A percentile compares a stretch with the other conserved stretches of the same genome.
phyloP scores from a whole-genome alignment of 129 eudicot genomes.

The Flaveria robusta region DNA sequence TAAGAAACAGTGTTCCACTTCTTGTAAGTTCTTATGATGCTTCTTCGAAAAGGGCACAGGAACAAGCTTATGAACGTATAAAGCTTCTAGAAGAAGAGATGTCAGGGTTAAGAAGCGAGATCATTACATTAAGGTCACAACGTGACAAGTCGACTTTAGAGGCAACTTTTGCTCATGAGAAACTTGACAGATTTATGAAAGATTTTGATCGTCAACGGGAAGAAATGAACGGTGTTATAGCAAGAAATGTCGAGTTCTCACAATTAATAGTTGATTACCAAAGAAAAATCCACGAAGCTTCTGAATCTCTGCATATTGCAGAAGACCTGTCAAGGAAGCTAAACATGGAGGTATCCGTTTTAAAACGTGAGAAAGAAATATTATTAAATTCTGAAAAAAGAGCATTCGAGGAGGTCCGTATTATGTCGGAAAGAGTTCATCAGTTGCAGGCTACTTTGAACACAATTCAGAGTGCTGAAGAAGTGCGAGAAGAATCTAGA shows the following conservation, averaged over 20 bases:
- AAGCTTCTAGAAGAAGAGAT: constrained; percentile 73
- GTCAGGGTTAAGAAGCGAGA: constrained; percentile 56
- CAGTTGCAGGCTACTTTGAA: constrained; percentile 85
- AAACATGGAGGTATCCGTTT: constrained; percentile 85
- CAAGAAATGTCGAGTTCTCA: constrained; percentile 88
- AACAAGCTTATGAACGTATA: constrained; percentile 56
- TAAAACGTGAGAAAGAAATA: constrained; percentile 77
- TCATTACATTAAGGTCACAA: constrained; percentile 60
- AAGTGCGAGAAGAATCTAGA: constrained; percentile 90
- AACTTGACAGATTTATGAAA: constrained; percentile 67
- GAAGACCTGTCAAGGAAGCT: constrained; percentile 77
- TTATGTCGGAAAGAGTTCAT: constrained; percentile 75
- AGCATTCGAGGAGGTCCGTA: constrained; percentile 83
- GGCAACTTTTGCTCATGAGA: constrained; percentile 73
- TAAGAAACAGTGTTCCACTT: constrained; percentile 48
- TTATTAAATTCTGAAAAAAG: constrained; percentile 74
- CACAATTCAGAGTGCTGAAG: constrained; percentile 80
- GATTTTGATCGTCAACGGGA: constrained; percentile 81
- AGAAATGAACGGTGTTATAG: constrained; percentile 57
- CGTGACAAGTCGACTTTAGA: constrained; percentile 68
- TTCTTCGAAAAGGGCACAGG: constrained; percentile 50
- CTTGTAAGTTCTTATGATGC: constrained; percentile 65
- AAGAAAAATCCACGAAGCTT: constrained; percentile 73
- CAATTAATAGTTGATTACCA: constrained; percentile 83
- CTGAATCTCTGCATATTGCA: constrained; percentile 60